Evolutionary conservation across 2,329 filamentous ascomycete species (phyloP), one percentile per base, ranked within the genome.

Genomic region (Epichloe gansuensis): DNA sequence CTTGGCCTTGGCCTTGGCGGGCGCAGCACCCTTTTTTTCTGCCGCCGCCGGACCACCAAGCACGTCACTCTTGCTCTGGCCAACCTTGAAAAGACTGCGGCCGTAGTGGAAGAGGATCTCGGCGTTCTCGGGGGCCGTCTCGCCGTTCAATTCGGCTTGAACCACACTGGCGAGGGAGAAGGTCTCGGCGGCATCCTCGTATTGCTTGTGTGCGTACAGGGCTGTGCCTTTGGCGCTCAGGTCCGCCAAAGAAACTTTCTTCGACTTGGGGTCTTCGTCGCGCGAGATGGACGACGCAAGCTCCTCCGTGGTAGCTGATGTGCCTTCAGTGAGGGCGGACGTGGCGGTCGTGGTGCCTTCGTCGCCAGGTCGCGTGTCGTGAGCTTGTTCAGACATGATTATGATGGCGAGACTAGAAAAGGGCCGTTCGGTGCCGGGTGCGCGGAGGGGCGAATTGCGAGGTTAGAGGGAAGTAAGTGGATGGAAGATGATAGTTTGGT

Each of bases 31-130:
- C 59, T 74, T 70, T 68, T 64, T 62, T n/a, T 82, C 69, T 63
- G 76, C 71, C 64, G 79, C 67, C 21, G 90, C 85, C 62, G 85
- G 86, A 36, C 86, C 87, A 53, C 93, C 93, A 38, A 98, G 76
- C 25, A 98, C 90, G 64, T 97, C 90, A 64, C 89, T 96, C 69
- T 95, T 95, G 66, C 82, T 84, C 66, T 97, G 87, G 34, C 90
- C 93, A 54, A 97, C 86, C 67, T 90, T 90, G 76, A 95, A 97
- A 21, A 98, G 74, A 52, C 89, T 89, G 64, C 91, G 87, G 13
- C 93, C 93, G 69, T 98, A 98, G 57, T 89, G 80, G 68, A 95
- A 98, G 21, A 97, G 80, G 46, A 98, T 80, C 65, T 97, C 91
- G 49, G 90, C 91, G 61, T 98, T 98, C 53, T 89, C 84, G 4